Conservation (phyloP, 306 rosid species). For the Lotus japonicus region DNA sequence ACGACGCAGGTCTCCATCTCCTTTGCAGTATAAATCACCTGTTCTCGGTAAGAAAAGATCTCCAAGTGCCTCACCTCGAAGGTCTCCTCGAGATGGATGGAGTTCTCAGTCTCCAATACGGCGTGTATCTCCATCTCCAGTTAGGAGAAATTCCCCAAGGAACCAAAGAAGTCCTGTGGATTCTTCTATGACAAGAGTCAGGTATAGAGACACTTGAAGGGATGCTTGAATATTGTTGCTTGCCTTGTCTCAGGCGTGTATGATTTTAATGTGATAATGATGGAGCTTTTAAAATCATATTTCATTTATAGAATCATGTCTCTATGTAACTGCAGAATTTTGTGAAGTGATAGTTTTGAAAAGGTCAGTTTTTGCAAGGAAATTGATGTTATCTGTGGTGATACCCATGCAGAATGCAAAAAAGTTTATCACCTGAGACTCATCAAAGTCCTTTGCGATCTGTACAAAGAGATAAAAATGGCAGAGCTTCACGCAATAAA, state of each 20-base stretch:
- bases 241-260: neutral
- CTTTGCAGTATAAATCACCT: constrained; percentile 37
- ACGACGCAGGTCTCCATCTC: constrained; percentile 39
- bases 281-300: neutral
- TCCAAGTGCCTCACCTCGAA: constrained; percentile 23
- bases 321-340: neutral
- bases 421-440: constrained; percentile 30
- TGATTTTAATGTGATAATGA: neutral
- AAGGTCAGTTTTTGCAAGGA: neutral
- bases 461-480: constrained; percentile 31
- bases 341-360: neutral
- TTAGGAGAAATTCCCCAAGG: constrained; percentile 32
- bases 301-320: neutral
- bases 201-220: constrained; percentile 30
- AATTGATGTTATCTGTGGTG: constrained; percentile 13
- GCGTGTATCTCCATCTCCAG: constrained; percentile 40
- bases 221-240: neutral
- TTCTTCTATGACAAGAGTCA: constrained; percentile 45
- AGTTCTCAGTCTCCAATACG: constrained; percentile 48
- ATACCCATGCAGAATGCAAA: constrained; percentile 32
- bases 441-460: constrained; percentile 32
- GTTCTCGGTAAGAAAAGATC: constrained; percentile 30
- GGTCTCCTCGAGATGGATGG: constrained; percentile 41
- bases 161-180: constrained; percentile 32
- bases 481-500: constrained; percentile 26